Conservation (phyloP, 306 rosid genomes). For the Rosa multiflora region DNA sequence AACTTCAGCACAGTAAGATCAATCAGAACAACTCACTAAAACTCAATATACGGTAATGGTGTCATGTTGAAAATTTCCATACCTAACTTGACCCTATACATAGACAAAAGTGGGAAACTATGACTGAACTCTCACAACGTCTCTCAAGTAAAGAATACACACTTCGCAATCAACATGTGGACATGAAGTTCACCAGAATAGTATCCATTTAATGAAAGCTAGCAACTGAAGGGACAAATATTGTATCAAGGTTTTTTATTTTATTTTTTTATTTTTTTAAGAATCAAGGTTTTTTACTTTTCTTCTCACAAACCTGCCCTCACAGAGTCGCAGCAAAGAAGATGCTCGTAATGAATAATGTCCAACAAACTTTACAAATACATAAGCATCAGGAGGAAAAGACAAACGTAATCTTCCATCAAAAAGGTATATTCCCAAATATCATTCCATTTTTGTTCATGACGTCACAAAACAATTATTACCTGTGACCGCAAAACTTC, state of each 20-base stretch:
- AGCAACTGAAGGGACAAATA: background rate
- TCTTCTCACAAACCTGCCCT: background rate
- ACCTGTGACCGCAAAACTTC: conserved; percentile 99
- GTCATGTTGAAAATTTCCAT: background rate
- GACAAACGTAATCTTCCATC: background rate
- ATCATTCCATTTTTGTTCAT: conserved; percentile 2
- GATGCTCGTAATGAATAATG: background rate
- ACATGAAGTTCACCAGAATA: background rate
- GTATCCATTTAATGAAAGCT: background rate
- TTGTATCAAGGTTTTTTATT: background rate
- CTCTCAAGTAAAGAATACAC: background rate
- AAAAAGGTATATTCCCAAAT: background rate
- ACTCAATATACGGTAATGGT: background rate
- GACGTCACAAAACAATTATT: background rate
- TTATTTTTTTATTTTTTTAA: no score
- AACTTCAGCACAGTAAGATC: conserved; percentile 28
- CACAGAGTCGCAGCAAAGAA: background rate
- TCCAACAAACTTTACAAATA: background rate
- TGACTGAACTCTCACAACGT: background rate
- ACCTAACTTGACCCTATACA: background rate
- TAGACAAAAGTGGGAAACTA: background rate
- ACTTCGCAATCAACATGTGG: background rate
- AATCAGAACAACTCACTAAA: conserved; percentile 17
- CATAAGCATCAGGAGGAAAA: background rate
- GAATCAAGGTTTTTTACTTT: background rate